Evolutionary conservation across 441 rosid species (phyloP).

Genomic region (Syzygium malaccense): DNA sequence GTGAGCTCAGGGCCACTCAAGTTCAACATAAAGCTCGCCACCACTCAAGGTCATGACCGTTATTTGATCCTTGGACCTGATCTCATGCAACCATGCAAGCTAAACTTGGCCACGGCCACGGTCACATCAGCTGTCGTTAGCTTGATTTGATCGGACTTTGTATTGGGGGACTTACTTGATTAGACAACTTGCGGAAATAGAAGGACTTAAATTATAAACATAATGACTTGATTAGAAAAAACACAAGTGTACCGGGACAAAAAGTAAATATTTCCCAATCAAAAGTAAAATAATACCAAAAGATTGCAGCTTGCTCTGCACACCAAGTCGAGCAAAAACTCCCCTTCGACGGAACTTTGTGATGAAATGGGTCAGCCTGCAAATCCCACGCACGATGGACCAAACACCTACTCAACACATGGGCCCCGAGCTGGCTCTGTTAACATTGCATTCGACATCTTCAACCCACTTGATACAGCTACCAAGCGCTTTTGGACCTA

Average conservation of each 20-base stretch:
- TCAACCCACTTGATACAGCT: no score
- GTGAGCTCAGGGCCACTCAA: neutral
- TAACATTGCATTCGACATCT: no score
- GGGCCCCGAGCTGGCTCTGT: no score
- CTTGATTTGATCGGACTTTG: fast-evolving
- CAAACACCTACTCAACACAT: neutral
- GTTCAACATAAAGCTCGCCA: neutral
- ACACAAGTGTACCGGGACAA: neutral
- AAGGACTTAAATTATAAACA: no score
- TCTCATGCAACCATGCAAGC: no score
- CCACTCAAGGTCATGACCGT: neutral
- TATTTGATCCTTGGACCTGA: neutral
- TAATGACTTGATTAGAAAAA: neutral
- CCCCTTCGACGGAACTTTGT: fast-evolving
- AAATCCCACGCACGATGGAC: neutral
- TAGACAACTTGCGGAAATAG: neutral
- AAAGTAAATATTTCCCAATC: neutral
- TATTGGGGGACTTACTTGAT: neutral
- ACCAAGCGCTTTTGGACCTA: neutral
- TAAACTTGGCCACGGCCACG: no score
- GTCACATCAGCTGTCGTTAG: no score
- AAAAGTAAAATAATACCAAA: neutral
- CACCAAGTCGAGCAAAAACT: neutral
- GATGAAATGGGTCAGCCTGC: neutral
- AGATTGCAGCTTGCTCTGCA: neutral